Percentiles rank a stretch among this genome's conserved stretches.
These are phyloP conservation scores for Xylaria multiplex DNA, from an alignment of 2,329 filamentous ascomycete species.

Conservation along the genomic window DNA sequence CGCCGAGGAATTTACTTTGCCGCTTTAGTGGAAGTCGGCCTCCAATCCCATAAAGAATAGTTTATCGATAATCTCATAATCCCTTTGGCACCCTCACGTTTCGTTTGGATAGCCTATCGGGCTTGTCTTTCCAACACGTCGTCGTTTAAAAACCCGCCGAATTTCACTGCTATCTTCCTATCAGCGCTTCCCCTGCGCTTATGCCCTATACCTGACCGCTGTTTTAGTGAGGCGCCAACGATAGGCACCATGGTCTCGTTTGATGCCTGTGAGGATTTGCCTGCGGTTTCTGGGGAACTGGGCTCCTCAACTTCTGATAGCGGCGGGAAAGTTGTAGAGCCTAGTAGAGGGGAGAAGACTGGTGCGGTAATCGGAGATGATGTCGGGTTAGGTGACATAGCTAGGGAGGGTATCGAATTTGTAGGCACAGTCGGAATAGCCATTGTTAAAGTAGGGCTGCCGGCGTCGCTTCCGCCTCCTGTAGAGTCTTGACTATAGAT, in stretches of 20 bases:
- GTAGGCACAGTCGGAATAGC: conserved; percentile 47
- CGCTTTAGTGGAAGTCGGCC: background rate
- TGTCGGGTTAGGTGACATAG: conserved; percentile 42
- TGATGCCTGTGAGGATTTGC: conserved; percentile 27
- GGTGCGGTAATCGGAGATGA: conserved; percentile 39
- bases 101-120: conserved; percentile 73
- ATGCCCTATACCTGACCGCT: conserved; percentile 51
- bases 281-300: conserved; percentile 26
- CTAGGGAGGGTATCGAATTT: conserved; percentile 41
- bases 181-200: conserved; percentile 65
- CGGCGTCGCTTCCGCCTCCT: conserved; percentile 57
- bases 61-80: conserved; percentile 53
- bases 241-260: conserved; percentile 41
- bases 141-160: conserved; percentile 75
- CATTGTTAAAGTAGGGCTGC: conserved; percentile 63
- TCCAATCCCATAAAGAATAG: background rate
- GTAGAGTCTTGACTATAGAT: conserved; percentile 58
- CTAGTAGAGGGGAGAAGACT: conserved; percentile 42
- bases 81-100: conserved; percentile 70
- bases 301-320: conserved; percentile 54
- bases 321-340: conserved; percentile 50
- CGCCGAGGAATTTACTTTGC: background rate
- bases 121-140: conserved; percentile 72
- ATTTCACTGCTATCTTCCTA: conserved; percentile 69
- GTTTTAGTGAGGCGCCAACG: conserved; percentile 40